Conservation (phyloP, 225 moss, liverwort and hornwort genomes). For the Pleurozium schreberi region DNA sequence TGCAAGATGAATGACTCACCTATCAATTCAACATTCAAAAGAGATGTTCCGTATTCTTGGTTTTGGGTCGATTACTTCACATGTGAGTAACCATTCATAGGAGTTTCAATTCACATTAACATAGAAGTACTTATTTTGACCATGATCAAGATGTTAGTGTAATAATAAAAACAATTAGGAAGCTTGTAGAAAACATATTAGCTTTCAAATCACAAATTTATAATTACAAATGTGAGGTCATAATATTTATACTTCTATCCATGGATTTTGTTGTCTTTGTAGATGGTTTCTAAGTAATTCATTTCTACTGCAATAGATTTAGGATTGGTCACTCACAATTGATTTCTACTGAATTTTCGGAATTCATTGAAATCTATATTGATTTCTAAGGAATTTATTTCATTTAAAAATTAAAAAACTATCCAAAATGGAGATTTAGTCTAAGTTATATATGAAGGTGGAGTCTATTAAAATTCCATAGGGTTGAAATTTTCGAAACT, state of each 20-base stretch:
- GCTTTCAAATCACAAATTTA: too few species aligned
- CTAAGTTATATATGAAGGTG: accelerated
- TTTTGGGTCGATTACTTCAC: background rate
- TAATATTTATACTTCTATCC: too few species aligned
- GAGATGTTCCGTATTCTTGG: accelerated
- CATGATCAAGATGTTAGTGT: too few species aligned
- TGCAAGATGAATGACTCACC: accelerated
- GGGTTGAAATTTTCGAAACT: background rate
- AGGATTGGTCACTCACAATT: background rate
- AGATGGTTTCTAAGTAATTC: background rate
- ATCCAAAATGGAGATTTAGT: background rate
- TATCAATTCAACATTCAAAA: background rate
- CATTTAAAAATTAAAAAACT: background rate
- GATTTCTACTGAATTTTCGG: too few species aligned
- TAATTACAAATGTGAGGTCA: too few species aligned
- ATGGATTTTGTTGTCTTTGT: background rate
- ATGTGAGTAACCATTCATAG: background rate
- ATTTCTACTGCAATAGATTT: background rate
- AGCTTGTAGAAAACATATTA: too few species aligned
- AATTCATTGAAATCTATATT: too few species aligned
- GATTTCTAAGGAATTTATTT: too few species aligned
- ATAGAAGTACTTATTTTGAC: too few species aligned
- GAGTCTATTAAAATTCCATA: too few species aligned
- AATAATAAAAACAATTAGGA: background rate
- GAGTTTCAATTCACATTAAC: background rate